Conservation (phyloP, 2,329 filamentous ascomycete species). For the Diaporthe citriasiana region DNA sequence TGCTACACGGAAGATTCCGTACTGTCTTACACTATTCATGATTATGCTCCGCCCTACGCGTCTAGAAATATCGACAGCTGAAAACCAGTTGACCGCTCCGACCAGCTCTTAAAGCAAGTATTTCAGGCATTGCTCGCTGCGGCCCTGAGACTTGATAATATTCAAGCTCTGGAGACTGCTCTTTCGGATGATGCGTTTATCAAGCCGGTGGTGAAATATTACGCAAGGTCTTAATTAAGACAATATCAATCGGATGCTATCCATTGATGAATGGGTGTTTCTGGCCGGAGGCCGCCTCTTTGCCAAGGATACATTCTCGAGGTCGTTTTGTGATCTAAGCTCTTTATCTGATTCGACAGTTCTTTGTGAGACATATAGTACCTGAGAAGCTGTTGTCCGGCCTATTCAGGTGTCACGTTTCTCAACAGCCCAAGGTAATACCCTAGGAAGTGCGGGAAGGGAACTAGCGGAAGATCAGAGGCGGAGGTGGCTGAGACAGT, state of each 20-base stretch:
- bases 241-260: background rate
- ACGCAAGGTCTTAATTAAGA: background rate
- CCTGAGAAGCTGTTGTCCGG: background rate
- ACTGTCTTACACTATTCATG: background rate
- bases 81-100: too few relatives aligned
- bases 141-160: background rate
- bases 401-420: background rate
- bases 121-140: background rate
- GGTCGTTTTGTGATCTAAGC: background rate
- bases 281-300: background rate
- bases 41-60: background rate
- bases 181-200: background rate
- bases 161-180: background rate
- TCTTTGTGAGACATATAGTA: background rate
- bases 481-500: background rate
- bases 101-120: too few relatives aligned
- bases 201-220: background rate
- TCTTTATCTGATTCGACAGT: background rate
- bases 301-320: conserved; percentile 5
- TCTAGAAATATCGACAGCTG: background rate
- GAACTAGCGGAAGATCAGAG: background rate
- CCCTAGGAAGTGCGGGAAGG: background rate
- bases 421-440: background rate
- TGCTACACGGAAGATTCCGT: background rate
- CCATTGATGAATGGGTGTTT: background rate